A percentile compares a stretch with the other conserved stretches of the same genome.
These are phyloP conservation scores for Mrakia blollopis DNA, from an alignment of 768 basidiomycete genomes.

Conservation along the genomic window DNA sequence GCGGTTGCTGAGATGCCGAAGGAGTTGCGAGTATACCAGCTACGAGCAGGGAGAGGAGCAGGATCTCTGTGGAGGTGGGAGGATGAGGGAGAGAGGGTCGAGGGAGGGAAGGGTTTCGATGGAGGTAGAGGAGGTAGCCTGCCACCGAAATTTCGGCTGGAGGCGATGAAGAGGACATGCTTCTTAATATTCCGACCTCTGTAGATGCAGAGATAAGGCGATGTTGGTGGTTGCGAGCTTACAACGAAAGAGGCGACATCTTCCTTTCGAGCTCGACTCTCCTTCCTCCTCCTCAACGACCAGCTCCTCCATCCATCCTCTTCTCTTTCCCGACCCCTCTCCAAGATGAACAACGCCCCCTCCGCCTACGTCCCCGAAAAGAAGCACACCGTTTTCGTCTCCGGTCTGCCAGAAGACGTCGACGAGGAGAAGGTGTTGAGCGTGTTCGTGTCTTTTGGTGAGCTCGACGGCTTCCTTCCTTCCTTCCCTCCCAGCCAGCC, in stretches of 20 bases:
- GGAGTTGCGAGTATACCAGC: conserved; percentile 6
- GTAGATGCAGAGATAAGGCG: neutral
- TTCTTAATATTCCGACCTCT: too few species aligned
- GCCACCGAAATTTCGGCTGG: neutral
- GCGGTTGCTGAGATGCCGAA: neutral
- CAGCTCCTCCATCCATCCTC: too few species aligned
- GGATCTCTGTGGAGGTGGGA: neutral
- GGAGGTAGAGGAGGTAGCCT: neutral
- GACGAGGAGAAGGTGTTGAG: conserved; percentile 20
- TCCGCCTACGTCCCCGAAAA: conserved; percentile 11
- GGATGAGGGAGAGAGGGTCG: conserved; percentile 10
- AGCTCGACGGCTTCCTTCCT: neutral
- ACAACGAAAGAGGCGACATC: too few species aligned
- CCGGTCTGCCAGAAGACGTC: conserved; percentile 19
- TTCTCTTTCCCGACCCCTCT: neutral
- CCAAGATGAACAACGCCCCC: conserved; percentile 15
- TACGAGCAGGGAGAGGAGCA: neutral
- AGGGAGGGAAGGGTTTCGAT: neutral
- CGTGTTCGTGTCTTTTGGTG: conserved; percentile 30
- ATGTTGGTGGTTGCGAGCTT: too few species aligned
- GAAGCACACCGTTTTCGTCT: conserved; percentile 31
- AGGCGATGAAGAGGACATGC: neutral
- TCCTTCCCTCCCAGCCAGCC: too few species aligned
- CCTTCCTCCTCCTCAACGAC: neutral
- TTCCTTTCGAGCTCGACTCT: neutral